Evolutionary conservation across 2,329 filamentous ascomycete species (phyloP).

Genomic region (Xylariaceae sp.): DNA sequence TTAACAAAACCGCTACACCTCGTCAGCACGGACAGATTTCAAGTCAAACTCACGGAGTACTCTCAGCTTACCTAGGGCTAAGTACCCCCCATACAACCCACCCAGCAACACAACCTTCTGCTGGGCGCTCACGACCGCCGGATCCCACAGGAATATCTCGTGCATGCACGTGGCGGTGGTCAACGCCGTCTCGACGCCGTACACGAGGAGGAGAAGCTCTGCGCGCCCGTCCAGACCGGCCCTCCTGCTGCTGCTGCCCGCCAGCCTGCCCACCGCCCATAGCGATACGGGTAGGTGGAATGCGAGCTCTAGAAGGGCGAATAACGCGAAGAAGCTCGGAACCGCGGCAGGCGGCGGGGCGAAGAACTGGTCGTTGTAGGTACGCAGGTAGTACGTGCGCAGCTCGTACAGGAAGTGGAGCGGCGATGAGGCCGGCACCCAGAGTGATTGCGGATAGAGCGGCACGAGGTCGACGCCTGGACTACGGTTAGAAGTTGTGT

Average conservation of each 20-base stretch:
- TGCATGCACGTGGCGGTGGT: slow-evolving; percentile 55
- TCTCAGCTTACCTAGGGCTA: slow-evolving; percentile 53
- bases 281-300: slow-evolving; percentile 54
- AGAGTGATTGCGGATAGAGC: slow-evolving; percentile 54
- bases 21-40: not conserved
- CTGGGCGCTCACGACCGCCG: slow-evolving; percentile 45
- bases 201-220: slow-evolving; percentile 56
- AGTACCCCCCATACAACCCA: slow-evolving; percentile 55
- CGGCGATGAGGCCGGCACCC: slow-evolving; percentile 44
- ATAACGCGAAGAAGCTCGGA: slow-evolving; percentile 54
- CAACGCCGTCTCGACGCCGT: slow-evolving; percentile 54
- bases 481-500: slow-evolving; percentile 8
- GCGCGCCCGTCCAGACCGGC: slow-evolving; percentile 40
- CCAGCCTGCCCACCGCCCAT: slow-evolving; percentile 50
- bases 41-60: slow-evolving; percentile 14
- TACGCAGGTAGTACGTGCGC: slow-evolving; percentile 49
- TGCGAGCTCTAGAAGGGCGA: slow-evolving; percentile 53
- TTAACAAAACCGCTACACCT: slow-evolving; percentile 50
- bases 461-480: slow-evolving; percentile 57
- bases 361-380: slow-evolving; percentile 59
- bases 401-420: slow-evolving; percentile 51
- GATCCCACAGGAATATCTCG: slow-evolving; percentile 54
- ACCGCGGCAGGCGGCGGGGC: slow-evolving; percentile 38
- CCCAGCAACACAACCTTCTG: slow-evolving; percentile 51
- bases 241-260: slow-evolving; percentile 2